Base-by-base conservation (phyloP, 2,329 filamentous ascomycete species). In the Thyridium curvatum region DNA sequence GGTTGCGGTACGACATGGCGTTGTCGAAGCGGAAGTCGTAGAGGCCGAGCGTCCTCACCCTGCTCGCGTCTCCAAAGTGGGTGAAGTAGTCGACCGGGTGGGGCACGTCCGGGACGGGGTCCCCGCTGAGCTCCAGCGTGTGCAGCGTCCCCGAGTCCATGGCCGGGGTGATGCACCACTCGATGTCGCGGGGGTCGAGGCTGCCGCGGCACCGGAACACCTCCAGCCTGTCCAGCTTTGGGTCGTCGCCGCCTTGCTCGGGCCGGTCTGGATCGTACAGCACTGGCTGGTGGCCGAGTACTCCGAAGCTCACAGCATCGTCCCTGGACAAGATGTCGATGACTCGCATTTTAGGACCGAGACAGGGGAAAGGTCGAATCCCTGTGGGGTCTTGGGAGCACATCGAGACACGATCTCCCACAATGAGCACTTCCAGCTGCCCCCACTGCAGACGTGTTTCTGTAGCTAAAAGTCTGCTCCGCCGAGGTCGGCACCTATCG, bases 11-110 rank as follows among this genome's bases (percentile, higher is more conserved):
- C 10, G 38, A 39, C 13, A 37, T 14, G 32, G 21, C 15, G 36
- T 16, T 32, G 18, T 37, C 37, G 40, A 43, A 45, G 30, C 44
- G 35, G 12, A 45, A 39, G 3, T 30, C n/a, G 29, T 38, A 33
- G 16, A 50, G 39, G 36, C 47, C 46, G 12, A 46, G 28, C 5
- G 39, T 38, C 28, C 34, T 38, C 3, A 50, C 16, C 13, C 28
- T 13, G n/a, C 13, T 42, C 12, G 30, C 35, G 29, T 47, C 18
- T 33, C 46, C 43, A 3, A 48, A 41, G 26, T 41, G 35, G 10
- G 31, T 28, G 10, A 49, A 41, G 8, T 28, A 30, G 18, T 39
- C 40, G 12, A 32, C 14, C 16, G 37, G 37, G 21, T 29, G 18
- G 14, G 34, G 32, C 26, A 44, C 8, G 10, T 32, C 21, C 9